These are phyloP conservation scores for Hypoxylon rubiginosum DNA, from an alignment of 2,329 filamentous ascomycete species.

Conservation along the genomic window DNA sequence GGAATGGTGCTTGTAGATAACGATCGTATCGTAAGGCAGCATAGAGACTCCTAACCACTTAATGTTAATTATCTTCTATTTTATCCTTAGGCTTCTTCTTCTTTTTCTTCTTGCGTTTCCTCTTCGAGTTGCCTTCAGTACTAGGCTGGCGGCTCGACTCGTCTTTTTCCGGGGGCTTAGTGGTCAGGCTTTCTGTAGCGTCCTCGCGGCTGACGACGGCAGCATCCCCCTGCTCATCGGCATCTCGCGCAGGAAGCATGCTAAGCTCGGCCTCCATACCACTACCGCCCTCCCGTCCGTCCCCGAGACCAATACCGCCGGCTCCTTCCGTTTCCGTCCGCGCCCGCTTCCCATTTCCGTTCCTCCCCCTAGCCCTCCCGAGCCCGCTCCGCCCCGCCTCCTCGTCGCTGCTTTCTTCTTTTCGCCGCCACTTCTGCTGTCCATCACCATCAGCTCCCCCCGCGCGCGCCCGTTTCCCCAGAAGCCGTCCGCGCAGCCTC, in stretches of 20 bases:
- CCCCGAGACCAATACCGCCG: background rate
- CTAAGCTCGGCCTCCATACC: background rate
- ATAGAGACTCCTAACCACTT: background rate
- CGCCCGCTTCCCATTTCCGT: slow-evolving; percentile 26
- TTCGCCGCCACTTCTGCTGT: slow-evolving; percentile 31
- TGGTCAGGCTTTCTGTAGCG: slow-evolving; percentile 9
- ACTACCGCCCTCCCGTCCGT: background rate
- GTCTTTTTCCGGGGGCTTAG: background rate
- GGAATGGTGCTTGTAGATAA: background rate
- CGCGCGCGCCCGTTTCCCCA: slow-evolving; percentile 41
- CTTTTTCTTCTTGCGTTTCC: slow-evolving; percentile 50
- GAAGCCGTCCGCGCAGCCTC: slow-evolving; percentile 42
- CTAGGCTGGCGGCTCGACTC: slow-evolving; percentile 1
- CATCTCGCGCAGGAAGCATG: background rate
- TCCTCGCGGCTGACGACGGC: background rate
- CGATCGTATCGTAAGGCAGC: background rate
- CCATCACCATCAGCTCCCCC: background rate
- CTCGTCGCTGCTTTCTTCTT: slow-evolving; percentile 48
- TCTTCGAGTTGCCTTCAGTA: slow-evolving; percentile 36
- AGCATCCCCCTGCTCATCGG: background rate
- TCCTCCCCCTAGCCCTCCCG: slow-evolving; percentile 45
- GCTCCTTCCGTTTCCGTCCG: slow-evolving; percentile 21
- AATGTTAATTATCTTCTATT: slow-evolving; percentile 18
- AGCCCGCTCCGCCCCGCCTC: slow-evolving; percentile 51
- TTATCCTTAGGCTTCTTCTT: slow-evolving; percentile 41